phyloP scores from a whole-genome alignment of 2,329 filamentous ascomycete species.

The Fusarium nodosum region DNA sequence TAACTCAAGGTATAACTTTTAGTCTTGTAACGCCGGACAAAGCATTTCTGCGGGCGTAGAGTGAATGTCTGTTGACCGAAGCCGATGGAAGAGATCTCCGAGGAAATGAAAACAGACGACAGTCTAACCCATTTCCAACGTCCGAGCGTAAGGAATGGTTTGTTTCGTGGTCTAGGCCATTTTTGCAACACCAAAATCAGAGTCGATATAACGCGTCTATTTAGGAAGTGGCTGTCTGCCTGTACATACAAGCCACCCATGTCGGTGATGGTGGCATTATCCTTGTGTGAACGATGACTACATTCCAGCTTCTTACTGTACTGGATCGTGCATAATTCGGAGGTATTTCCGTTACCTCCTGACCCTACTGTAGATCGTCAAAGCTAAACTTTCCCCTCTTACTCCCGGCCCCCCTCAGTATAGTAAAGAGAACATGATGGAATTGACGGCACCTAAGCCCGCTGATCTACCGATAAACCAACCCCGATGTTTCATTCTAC shows the following conservation, averaged over 20 bases:
- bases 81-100: neutral
- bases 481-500: neutral
- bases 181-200: neutral
- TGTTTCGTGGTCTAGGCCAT: neutral
- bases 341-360: neutral
- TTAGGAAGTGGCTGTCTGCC: neutral
- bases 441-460: neutral
- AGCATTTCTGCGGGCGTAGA: neutral
- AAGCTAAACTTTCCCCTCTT: conserved; percentile 1
- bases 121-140: neutral
- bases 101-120: neutral
- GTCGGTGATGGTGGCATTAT: conserved; percentile 2
- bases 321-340: neutral
- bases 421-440: neutral
- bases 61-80: neutral
- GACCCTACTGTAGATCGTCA: conserved; percentile 1
- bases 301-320: neutral
- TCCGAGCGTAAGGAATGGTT: neutral
- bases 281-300: neutral
- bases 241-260: conserved; percentile 1
- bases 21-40: neutral
- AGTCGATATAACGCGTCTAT: neutral
- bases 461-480: neutral
- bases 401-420: neutral
- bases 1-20: neutral